Base-by-base conservation (phyloP, 208 protist genomes). In the Trypanosoma melophagium region DNA sequence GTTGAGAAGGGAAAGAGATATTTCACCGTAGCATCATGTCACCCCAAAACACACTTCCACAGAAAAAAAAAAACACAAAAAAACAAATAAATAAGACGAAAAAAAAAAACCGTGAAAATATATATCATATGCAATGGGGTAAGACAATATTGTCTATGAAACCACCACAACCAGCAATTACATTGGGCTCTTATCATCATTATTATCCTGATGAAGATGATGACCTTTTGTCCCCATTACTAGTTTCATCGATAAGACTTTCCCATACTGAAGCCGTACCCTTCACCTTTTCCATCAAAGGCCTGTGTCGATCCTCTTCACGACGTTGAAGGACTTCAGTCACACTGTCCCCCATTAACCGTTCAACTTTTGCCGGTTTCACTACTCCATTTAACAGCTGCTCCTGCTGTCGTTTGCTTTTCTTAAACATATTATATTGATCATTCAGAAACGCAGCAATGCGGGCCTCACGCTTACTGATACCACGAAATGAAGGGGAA, bases 381-480 rank as follows among this genome's bases (percentile, higher is more conserved):
- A 76, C 71, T 7, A 85, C 74, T 14, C 45, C 49, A 14, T 77
- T 50, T 9, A 80, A 14, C 7, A 89, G 58, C 31, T 65, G 38
- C 38, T 77, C 45, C 47, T 85, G 83, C 76, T 94, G 88, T 71
- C 49, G 60, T 67, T 79, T 77, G 50, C 84, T 89, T 64, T 94
- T 94, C 58, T 76, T 79, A 38, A 81, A 59, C 86, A 94, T 92
- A 78, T 92, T 92, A 72, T 83, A 92, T 66, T 92, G 85, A 66
- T 94, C 89, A 41, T 94, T 94, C 40, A 92, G 49, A 74, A 94
- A 94, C 21, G 89, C 89, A 19, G 89, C 89, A 25, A 94, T 58
- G 13, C 85, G 76, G 3, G 89, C 89, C 80, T 94, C 86, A 12
- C 89, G 85, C 54, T 84, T 86, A 71, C 83, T 92, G 42, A 94